Percentiles rank a stretch among this genome's conserved stretches.
Conservation (phyloP, 2,329 filamentous ascomycete species). For the Hymenoscyphus linearis region DNA sequence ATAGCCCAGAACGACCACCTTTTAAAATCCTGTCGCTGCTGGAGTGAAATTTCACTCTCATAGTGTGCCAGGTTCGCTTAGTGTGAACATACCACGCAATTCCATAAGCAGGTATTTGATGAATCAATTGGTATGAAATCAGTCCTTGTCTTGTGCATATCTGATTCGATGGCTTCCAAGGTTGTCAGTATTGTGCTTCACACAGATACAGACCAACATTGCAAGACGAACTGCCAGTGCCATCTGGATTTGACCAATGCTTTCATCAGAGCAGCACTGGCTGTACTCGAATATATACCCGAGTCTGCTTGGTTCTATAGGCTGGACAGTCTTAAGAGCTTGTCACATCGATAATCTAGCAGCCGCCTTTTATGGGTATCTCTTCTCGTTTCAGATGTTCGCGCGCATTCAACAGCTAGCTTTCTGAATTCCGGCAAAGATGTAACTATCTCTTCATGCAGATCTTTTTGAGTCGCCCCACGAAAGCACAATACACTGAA, state of each 20-base stretch:
- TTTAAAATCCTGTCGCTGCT: constrained; percentile 31
- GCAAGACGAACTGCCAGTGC: constrained; percentile 11
- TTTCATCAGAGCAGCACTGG: constrained; percentile 33
- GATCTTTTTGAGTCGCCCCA: constrained; percentile 36
- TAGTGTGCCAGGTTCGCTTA: constrained; percentile 29
- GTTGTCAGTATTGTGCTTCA: neutral
- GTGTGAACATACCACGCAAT: constrained; percentile 27
- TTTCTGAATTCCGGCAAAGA: constrained; percentile 41
- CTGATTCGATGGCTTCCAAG: neutral
- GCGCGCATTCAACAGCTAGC: constrained; percentile 41
- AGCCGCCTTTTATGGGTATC: constrained; percentile 43
- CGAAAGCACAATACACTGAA: constrained; percentile 39
- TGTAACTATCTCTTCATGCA: constrained; percentile 38
- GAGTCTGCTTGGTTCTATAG: constrained; percentile 37
- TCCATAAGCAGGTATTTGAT: neutral
- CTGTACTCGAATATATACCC: constrained; percentile 38
- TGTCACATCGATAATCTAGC: constrained; percentile 38
- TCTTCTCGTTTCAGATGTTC: constrained; percentile 41
- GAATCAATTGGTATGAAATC: neutral
- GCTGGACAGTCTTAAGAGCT: constrained; percentile 38
- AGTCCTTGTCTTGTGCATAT: neutral
- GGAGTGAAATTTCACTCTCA: constrained; percentile 21
- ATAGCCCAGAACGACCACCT: constrained; percentile 27
- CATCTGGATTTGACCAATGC: constrained; percentile 34
- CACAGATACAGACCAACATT: neutral